Evolutionary conservation across 169 alveolate species (phyloP), one percentile per base, ranked within the genome.

Genomic region (Plasmodium berghei): DNA sequence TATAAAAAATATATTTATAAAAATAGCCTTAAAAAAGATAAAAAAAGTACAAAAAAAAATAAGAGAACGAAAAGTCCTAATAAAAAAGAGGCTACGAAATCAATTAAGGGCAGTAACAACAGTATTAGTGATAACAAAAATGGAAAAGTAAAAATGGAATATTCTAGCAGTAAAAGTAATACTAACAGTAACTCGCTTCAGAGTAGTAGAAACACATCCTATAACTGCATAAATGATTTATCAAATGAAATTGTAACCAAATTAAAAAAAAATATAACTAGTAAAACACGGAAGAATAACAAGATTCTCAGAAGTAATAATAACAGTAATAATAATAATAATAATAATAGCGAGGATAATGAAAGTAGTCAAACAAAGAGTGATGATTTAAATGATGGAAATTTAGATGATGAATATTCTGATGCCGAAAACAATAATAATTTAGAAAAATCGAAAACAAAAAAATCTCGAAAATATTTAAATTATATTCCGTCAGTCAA

Each of bases 351-450:
- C 28, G 59, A 14, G 62, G 52, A 46, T 64, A 34, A 34, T 34
- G 42, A 34, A 34, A 64, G 12, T 5, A 59, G 42, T n/a, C 14
- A 56, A 28, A 42, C 20, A 22, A 59, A 61, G 59, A 73, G 73
- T 46, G 64, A 59, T 5, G 72, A 59, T 2, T 20, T 45, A 9
- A 69, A 69, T 69, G 61, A 69, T 10, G 28, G 16, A 6, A 55
- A 56, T n/a, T 16, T 14, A 4, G 54, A 66, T 80, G 90, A 80
- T 54, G 72, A 67, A 54, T 40, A 73, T 54, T 66, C 59, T 6
- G 92, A 93, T 64, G 54, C 71, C 34, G 92, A 92, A 67, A 72
- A 87, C 28, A 64, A 66, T 46, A 49, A 56, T 28, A 72, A 88
- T 12, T 40, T 55, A 45, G 48, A 28, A 20, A 89, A 69, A 63